Evolutionary conservation across 768 basidiomycete genomes (phyloP).

Genomic region (Leccinum subtestaceum): DNA sequence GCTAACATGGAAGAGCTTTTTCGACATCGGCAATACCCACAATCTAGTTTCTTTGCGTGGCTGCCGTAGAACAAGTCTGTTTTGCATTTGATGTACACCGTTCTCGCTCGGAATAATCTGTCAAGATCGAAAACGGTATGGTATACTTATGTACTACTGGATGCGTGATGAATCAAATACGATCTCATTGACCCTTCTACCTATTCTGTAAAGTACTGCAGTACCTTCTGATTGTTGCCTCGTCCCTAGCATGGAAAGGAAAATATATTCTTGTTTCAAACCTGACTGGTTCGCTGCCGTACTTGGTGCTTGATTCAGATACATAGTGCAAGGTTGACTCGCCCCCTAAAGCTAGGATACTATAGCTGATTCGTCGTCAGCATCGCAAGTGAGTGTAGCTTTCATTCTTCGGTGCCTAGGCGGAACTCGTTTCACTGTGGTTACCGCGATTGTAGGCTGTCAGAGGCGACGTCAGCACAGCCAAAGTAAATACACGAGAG

Average conservation of each 20-base stretch:
- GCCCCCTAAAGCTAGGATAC: not conserved
- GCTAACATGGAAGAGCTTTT: conserved; percentile 10
- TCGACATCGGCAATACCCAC: not conserved
- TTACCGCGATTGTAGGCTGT: not conserved
- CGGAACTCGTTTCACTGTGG: not conserved
- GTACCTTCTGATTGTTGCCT: not conserved
- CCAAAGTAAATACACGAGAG: too few species aligned
- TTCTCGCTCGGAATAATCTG: not conserved
- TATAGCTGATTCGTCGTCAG: not conserved
- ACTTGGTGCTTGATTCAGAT: too few species aligned
- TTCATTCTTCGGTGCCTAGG: not conserved
- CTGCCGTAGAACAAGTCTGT: not conserved
- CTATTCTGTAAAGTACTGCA: not conserved
- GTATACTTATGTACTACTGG: not conserved
- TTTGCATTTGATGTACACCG: not conserved
- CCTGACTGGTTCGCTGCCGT: too few species aligned
- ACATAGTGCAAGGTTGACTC: too few species aligned
- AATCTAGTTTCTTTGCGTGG: not conserved
- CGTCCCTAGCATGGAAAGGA: not conserved
- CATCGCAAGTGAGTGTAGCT: not conserved
- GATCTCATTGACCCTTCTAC: not conserved
- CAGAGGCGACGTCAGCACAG: too few species aligned
- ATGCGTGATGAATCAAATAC: not conserved
- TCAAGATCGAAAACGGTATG: not conserved
- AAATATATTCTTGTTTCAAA: not conserved